Percentiles rank a stretch among this genome's conserved stretches.
Evolutionary conservation across 257 asterid genomes (phyloP).

Genomic region (Penstemon davidsonii): DNA sequence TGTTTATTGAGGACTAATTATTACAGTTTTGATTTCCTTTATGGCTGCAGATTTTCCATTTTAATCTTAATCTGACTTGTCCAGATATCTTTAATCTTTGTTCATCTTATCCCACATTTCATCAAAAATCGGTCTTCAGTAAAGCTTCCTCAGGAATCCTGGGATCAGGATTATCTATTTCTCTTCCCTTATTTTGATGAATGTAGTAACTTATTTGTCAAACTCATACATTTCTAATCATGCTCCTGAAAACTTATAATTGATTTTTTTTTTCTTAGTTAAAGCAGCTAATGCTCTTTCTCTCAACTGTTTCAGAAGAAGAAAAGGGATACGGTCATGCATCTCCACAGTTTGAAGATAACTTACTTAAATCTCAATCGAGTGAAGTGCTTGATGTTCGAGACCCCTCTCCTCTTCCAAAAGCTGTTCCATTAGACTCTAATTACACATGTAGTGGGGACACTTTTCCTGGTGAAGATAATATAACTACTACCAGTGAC

Average conservation of each 20-base stretch:
- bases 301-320: conserved; percentile 45
- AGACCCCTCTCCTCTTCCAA: conserved; percentile 23
- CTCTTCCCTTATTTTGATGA: conserved; percentile 3
- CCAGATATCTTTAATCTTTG: not conserved
- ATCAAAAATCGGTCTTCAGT: not conserved
- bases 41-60: too few relatives aligned
- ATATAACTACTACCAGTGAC: conserved; percentile 10
- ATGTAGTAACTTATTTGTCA: not conserved
- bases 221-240: not conserved
- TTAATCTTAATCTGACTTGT: not conserved
- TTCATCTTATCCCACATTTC: not conserved
- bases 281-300: conserved; percentile 17
- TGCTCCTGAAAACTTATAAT: not conserved
- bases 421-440: conserved; percentile 10
- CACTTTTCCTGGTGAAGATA: conserved; percentile 22
- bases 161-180: not conserved
- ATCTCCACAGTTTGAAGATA: conserved; percentile 52
- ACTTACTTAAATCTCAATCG: conserved; percentile 26
- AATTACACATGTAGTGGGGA: conserved; percentile 19
- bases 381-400: conserved; percentile 22
- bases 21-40: too few relatives aligned
- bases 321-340: conserved; percentile 38
- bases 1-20: too few relatives aligned
- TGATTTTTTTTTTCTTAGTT: not conserved
- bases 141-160: not conserved